Conservation (phyloP, 2,329 filamentous ascomycete species). For the Aspergillus puulaauensis region DNA sequence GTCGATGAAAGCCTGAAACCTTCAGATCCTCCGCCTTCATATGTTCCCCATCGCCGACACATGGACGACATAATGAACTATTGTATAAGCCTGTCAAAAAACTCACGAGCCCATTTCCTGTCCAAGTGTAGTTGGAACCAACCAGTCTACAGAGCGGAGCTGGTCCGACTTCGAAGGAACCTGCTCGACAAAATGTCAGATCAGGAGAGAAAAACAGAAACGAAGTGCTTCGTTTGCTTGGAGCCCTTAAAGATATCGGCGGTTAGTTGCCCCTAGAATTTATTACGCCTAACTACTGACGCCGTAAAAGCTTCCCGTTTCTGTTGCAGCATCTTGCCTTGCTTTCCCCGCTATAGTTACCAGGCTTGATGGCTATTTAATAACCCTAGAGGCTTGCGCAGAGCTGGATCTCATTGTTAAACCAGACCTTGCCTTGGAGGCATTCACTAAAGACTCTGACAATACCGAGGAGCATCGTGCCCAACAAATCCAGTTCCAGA, state of each 20-base stretch:
- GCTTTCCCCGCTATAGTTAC: constrained; percentile 81
- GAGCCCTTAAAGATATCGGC: constrained; percentile 75
- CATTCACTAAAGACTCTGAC: constrained; percentile 88
- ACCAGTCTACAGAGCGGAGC: constrained; percentile 74
- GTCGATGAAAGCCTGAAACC: constrained; percentile 33
- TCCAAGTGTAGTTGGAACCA: constrained; percentile 64
- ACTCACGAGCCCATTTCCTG: constrained; percentile 51
- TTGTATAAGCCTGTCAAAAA: constrained; percentile 72
- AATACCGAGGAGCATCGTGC: constrained; percentile 71
- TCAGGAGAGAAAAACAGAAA: constrained; percentile 47
- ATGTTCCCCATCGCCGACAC: constrained; percentile 38
- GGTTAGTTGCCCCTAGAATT: constrained; percentile 51
- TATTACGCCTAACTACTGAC: constrained; percentile 16
- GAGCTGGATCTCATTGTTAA: constrained; percentile 64
- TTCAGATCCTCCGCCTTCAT: constrained; percentile 35
- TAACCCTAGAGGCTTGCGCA: constrained; percentile 72
- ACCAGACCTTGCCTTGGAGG: constrained; percentile 75
- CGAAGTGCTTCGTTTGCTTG: constrained; percentile 68
- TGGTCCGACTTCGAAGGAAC: constrained; percentile 77
- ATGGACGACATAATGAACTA: constrained; percentile 76
- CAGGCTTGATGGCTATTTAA: constrained; percentile 76
- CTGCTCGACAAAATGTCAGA: constrained; percentile 68
- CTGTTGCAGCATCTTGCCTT: constrained; percentile 71
- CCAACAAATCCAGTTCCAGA: constrained; percentile 70
- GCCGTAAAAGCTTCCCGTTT: constrained; percentile 60